Conservation (phyloP, 768 basidiomycete genomes). For the Trametes villosa region DNA sequence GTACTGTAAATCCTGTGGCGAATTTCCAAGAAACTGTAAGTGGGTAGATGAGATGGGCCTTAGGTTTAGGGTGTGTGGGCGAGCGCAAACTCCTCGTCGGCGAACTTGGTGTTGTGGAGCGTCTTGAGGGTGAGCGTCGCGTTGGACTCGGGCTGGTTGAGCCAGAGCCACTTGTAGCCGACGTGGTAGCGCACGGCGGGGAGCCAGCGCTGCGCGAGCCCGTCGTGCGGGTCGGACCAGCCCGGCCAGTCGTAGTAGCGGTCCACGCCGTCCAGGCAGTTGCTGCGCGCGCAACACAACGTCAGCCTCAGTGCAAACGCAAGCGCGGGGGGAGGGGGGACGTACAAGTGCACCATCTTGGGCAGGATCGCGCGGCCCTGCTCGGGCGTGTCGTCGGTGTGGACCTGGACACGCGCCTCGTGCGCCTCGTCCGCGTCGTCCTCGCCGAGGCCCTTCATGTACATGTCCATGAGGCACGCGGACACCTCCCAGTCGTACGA, state of each 20-base stretch:
- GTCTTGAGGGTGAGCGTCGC: conserved; percentile 39
- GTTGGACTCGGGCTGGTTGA: conserved; percentile 38
- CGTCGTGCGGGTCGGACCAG: conserved; percentile 48
- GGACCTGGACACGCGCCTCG: conserved; percentile 41
- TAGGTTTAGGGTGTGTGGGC: not conserved
- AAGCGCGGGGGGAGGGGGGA: conserved; percentile 2
- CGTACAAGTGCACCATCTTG: conserved; percentile 56
- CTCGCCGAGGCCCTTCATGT: conserved; percentile 47
- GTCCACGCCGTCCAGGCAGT: conserved; percentile 47
- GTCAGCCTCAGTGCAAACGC: conserved; percentile 18
- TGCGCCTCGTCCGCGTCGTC: conserved; percentile 41
- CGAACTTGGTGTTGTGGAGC: conserved; percentile 43
- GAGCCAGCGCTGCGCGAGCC: conserved; percentile 47
- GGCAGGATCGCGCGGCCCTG: conserved; percentile 48
- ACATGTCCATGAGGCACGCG: conserved; percentile 52
- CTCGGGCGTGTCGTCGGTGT: conserved; percentile 44
- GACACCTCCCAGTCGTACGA: conserved; percentile 53
- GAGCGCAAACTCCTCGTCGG: conserved; percentile 41
- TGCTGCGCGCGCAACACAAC: conserved; percentile 31
- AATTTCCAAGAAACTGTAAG: too few species aligned
- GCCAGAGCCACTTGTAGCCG: conserved; percentile 57
- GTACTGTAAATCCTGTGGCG: too few species aligned
- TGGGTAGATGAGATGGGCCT: too few species aligned
- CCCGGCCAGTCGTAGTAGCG: conserved; percentile 51
- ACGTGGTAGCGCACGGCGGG: conserved; percentile 49